Base-by-base conservation (phyloP, 345 rosid species). In the Eucalyptus tenuipes region DNA sequence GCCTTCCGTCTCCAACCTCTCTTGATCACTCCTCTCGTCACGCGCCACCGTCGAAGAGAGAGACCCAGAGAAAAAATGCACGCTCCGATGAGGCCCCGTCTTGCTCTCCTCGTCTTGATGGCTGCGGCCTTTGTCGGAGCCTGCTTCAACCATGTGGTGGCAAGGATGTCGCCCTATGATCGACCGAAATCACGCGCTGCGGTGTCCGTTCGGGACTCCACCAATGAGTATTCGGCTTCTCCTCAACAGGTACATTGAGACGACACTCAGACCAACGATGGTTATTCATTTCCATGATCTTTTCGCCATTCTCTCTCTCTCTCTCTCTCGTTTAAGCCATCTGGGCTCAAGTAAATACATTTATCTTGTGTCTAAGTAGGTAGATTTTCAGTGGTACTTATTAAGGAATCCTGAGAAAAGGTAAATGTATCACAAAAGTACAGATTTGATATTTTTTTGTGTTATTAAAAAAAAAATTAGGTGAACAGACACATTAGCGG, bases 211-310 rank as follows among this genome's bases (percentile, higher is more conserved):
- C 82, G 22, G 64, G 88, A 71, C 6, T 42, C 89, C 14, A 33
- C 61, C n/a, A 81, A 88, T 27, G 42, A 86, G 44, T 89, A 88
- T 37, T 3, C 81, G 25, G 25, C 81, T 88, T 92, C 91, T 85
- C 96, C 97, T 12, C 94, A 96, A 86, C 97, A 95, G 95, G 98
- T 95, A 89, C 40, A 14, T 55, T 12, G 44, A 17, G 42, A 33
- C 44, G 25, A 37, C 13, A 3, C 44, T 71, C 25, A n/a, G 44
- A 33, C 81, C 24, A 3, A 16, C 24, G 4, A 2, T 18, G 25
- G 40, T 71, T 17, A 17, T 16, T 68, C 79, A 15, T 68, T 31
- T 68, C 10, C 79, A 31, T 16, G 79, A 37, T 68, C 10, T 8
- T 68, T 68, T 8, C 42, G 1, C 79, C 79, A 16, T 15, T n/a